These are phyloP conservation scores for Ascochyta lentis DNA, from an alignment of 2,329 filamentous ascomycete species.

Conservation along the genomic window DNA sequence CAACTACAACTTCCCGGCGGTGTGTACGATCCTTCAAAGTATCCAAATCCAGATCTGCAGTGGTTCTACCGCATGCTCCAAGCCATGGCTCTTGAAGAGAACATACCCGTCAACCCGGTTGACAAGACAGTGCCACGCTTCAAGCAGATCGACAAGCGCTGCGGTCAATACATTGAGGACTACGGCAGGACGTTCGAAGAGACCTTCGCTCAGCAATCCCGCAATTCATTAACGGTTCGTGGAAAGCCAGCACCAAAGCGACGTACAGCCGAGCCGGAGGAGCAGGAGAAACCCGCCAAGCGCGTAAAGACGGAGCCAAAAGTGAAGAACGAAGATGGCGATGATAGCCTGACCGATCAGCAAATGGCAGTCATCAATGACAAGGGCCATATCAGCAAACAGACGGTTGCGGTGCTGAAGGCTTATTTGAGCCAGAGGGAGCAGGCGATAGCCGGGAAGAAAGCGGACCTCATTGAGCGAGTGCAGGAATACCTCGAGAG, in stretches of 20 bases:
- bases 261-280: constrained; percentile 43
- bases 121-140: constrained; percentile 87
- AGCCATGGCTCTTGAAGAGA: constrained; percentile 88
- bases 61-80: constrained; percentile 98
- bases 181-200: constrained; percentile 75
- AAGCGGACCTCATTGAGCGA: constrained; percentile 46
- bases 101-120: constrained; percentile 74
- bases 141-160: constrained; percentile 84
- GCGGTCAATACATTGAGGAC: constrained; percentile 77
- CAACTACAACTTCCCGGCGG: constrained; percentile 88
- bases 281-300: constrained; percentile 34
- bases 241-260: constrained; percentile 53
- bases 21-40: constrained; percentile 82
- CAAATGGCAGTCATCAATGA: constrained; percentile 55
- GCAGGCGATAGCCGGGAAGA: constrained; percentile 40
- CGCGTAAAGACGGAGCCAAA: constrained; percentile 38
- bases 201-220: constrained; percentile 56
- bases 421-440: constrained; percentile 37
- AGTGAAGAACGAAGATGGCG: constrained; percentile 29
- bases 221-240: constrained; percentile 51
- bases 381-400: constrained; percentile 53
- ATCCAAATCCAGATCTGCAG: constrained; percentile 90
- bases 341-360: constrained; percentile 48
- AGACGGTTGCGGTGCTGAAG: constrained; percentile 45
- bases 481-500: constrained; percentile 46